Base-by-base conservation (phyloP, 257 asterid genomes). In the Craterostigma plantagineum region DNA sequence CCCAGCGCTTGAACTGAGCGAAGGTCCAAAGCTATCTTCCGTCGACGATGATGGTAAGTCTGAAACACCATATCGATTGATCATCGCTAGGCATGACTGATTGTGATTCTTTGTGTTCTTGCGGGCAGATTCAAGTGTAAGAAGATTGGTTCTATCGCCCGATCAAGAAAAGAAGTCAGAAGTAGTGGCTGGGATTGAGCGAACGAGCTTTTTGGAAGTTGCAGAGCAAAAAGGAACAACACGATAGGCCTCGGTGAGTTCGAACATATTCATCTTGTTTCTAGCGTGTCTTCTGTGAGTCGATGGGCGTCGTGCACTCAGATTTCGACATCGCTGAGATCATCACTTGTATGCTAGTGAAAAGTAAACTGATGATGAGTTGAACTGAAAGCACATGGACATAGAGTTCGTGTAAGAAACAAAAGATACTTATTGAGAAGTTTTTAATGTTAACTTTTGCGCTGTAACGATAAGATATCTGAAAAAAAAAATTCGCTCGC, bases 251-350 rank as follows among this genome's bases (percentile, higher is more conserved):
- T 66, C 43, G 83, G 83, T 33, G 83, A 74, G n/a, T 59, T 70
- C 11, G 69, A 69, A 43, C 75, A 70, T 52, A 60, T 70, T 16
- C 68, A 61, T 48, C 54, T 59, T 34, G 35, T 58, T 15, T 58
- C 70, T 2, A 54, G 63, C 2, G 53, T 63, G 0, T 68, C 68
- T 43, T 61, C 83, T 14, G 73, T 74, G 7, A 67, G 61, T 50
- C 76, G 76, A 16, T 70, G 83, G 83, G 71, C 73, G 4, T 74
- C 83, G 9, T 70, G 76, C 62, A 69, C 78, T 1, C 58, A 57
- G 35, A 56, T 73, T 40, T 61, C 81, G 1, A 14, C 68, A 0
- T 55, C 76, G 0, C 48, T 69, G 41, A 66, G 65, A 51, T 61
- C 79, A 33, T 74, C 76, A 13, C 70, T 74, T 11, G 79, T 74